Percentiles rank a stretch among this genome's conserved stretches.
Evolutionary conservation across 2,329 filamentous ascomycete species (phyloP).

Genomic region (Penicillium griseofulvum): DNA sequence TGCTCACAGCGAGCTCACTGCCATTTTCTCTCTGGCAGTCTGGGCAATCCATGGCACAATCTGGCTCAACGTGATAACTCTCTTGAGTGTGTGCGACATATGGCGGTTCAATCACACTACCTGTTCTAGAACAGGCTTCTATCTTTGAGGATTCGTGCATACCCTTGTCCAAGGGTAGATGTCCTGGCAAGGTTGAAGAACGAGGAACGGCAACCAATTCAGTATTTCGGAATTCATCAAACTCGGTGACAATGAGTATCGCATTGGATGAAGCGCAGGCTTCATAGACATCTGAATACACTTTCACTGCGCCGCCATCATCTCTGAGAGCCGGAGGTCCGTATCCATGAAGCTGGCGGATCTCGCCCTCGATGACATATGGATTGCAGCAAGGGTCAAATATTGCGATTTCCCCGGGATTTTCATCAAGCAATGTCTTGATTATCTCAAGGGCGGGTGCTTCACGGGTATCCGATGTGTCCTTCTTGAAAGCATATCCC

Average conservation of each 20-base stretch:
- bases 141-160: neutral
- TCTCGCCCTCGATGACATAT: conserved; percentile 8
- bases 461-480: conserved; percentile 72
- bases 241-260: conserved; percentile 18
- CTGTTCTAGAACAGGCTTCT: neutral
- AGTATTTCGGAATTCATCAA: conserved; percentile 17
- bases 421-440: conserved; percentile 15
- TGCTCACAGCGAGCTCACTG: neutral
- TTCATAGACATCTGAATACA: conserved; percentile 15
- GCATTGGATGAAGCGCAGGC: conserved; percentile 15
- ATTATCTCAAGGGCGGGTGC: conserved; percentile 51
- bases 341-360: conserved; percentile 5
- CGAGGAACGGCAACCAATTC: neutral
- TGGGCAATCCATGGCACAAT: conserved; percentile 15
- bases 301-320: conserved; percentile 16
- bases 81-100: neutral
- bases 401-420: conserved; percentile 15
- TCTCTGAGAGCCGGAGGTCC: conserved; percentile 14
- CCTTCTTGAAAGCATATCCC: conserved; percentile 76
- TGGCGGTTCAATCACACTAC: neutral
- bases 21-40: conserved; percentile 13
- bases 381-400: conserved; percentile 17
- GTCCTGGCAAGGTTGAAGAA: neutral
- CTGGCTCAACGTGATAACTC: conserved; percentile 6
- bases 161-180: neutral